Evolutionary conservation across 2,329 filamentous ascomycete genomes (phyloP).

Genomic region (Fusarium abutilonis): DNA sequence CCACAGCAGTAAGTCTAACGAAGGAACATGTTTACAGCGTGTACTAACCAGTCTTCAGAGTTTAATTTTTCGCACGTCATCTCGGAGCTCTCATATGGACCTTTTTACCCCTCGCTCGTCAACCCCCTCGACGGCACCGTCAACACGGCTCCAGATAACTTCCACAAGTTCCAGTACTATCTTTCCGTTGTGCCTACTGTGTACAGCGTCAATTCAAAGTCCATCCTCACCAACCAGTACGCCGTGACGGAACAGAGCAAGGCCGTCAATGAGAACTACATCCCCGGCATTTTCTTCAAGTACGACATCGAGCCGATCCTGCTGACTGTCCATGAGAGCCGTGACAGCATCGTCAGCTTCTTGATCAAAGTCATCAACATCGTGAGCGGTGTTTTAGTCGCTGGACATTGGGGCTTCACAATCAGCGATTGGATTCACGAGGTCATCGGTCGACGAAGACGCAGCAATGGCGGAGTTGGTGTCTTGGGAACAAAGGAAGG

Average conservation of each 20-base stretch:
- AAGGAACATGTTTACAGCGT: neutral
- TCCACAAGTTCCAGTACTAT: conserved; percentile 99
- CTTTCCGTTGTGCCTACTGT: conserved; percentile 93
- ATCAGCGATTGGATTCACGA: conserved; percentile 78
- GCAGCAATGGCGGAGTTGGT: conserved; percentile 58
- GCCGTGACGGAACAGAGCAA: conserved; percentile 91
- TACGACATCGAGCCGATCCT: conserved; percentile 98
- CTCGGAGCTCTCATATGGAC: conserved; percentile 94
- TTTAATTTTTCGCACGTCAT: conserved; percentile 99
- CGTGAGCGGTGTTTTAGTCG: conserved; percentile 87
- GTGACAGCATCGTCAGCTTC: conserved; percentile 78
- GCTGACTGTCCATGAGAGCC: conserved; percentile 83
- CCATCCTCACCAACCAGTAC: conserved; percentile 95
- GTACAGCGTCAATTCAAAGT: conserved; percentile 76
- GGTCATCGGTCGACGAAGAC: conserved; percentile 61
- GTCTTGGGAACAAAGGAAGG: conserved; percentile 61
- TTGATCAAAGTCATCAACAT: conserved; percentile 89
- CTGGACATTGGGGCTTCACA: conserved; percentile 92
- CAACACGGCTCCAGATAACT: conserved; percentile 77
- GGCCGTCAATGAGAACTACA: conserved; percentile 70
- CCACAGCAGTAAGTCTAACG: conserved; percentile 71
- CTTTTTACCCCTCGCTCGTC: conserved; percentile 92
- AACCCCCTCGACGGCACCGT: conserved; percentile 95
- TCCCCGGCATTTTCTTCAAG: conserved; percentile 97
- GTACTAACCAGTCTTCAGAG: conserved; percentile 57